These are phyloP conservation scores for Pleurotus salmoneostramineus DNA, from an alignment of 768 basidiomycete genomes.

Conservation along the genomic window DNA sequence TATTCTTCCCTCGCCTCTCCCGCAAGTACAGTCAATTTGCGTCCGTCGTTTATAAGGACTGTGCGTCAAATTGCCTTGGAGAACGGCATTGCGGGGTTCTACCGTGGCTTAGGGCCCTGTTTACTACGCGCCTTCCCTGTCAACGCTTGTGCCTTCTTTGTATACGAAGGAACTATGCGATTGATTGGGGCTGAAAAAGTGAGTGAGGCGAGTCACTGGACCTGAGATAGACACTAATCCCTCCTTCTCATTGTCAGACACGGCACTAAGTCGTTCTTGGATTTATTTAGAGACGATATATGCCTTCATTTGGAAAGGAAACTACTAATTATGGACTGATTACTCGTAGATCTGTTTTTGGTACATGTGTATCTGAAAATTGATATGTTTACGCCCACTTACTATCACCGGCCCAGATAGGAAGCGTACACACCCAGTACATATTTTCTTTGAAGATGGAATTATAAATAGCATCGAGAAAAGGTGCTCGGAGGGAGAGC, in stretches of 20 bases:
- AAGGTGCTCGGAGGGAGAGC: conserved; percentile 74
- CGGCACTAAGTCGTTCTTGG: conserved; percentile 1
- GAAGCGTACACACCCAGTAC: too few relatives aligned
- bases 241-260: background rate
- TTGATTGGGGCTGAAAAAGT: conserved; percentile 65
- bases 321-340: conserved; percentile 1
- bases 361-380: background rate
- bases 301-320: background rate
- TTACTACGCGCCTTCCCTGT: conserved; percentile 73
- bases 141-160: conserved; percentile 76
- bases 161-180: conserved; percentile 74
- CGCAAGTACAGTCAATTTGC: conserved; percentile 17
- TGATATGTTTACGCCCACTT: background rate
- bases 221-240: too few relatives aligned
- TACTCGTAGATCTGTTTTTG: background rate
- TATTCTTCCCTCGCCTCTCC: conserved; percentile 29
- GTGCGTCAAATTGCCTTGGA: conserved; percentile 49
- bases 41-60: conserved; percentile 46
- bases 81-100: conserved; percentile 54
- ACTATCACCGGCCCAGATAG: background rate
- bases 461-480: conserved; percentile 71
- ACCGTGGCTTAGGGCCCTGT: conserved; percentile 64
- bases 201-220: background rate
- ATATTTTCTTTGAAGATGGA: too few relatives aligned
- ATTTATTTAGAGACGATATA: background rate